phyloP scores from a whole-genome alignment of 352 stramenopile species.

The Phytophthora ramorum region DNA sequence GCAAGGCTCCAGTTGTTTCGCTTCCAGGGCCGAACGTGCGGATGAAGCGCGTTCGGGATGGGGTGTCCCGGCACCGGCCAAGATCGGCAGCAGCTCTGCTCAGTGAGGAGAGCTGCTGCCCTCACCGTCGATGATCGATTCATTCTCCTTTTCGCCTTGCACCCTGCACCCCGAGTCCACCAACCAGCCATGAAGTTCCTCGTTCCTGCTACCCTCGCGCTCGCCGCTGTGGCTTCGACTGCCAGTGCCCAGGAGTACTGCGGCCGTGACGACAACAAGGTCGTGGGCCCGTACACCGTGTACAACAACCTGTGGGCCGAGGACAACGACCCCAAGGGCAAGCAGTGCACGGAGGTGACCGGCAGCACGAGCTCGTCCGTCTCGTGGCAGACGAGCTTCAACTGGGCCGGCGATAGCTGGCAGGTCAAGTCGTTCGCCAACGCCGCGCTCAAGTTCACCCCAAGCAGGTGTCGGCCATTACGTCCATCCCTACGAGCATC shows the following conservation, averaged over 20 bases:
- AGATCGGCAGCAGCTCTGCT: too few species aligned
- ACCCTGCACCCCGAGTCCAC: slow-evolving; percentile 5
- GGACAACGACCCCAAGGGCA: slow-evolving; percentile 35
- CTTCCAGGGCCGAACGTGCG: slow-evolving; percentile 2
- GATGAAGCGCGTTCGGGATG: slow-evolving; percentile 18
- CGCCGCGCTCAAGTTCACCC: slow-evolving; percentile 44
- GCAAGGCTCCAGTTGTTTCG: slow-evolving; percentile 18
- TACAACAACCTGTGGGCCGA: slow-evolving; percentile 60
- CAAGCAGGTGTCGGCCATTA: slow-evolving; percentile 37
- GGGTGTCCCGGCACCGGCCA: slow-evolving; percentile 2
- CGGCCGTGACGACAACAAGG: slow-evolving; percentile 37
- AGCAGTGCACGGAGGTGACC: slow-evolving; percentile 49
- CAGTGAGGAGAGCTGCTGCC: too few species aligned
- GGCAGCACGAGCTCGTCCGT: slow-evolving; percentile 35
- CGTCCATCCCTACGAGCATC: slow-evolving; percentile 45
- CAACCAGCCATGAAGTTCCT: slow-evolving; percentile 33
- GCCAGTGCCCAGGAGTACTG: slow-evolving; percentile 28
- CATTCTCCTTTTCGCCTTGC: slow-evolving; percentile 25
- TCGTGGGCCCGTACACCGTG: slow-evolving; percentile 46
- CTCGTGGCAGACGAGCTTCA: slow-evolving; percentile 48
- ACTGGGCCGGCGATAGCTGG: slow-evolving; percentile 38
- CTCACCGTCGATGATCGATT: not conserved
- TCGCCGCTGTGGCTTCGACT: slow-evolving; percentile 26
- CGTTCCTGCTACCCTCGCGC: slow-evolving; percentile 10
- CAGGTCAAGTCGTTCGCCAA: slow-evolving; percentile 62